phyloP scores from a whole-genome alignment of 2,329 filamentous ascomycete species.

The Ophiognomonia clavigignenti-juglandacearum region DNA sequence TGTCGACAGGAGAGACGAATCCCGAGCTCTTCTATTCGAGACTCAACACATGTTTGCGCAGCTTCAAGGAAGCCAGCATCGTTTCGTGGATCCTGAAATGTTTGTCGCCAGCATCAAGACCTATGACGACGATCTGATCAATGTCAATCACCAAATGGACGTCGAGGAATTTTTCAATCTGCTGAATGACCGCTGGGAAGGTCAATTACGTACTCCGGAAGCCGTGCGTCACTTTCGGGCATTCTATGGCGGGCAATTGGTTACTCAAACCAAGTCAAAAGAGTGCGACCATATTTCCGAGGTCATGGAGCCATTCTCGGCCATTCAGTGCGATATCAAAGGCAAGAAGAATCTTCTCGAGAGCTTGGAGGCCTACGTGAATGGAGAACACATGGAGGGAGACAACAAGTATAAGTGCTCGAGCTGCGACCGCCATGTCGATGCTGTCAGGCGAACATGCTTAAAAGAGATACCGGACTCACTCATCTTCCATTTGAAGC shows the following conservation, averaged over 20 bases:
- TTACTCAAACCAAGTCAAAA: constrained; percentile 93
- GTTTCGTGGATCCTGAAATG: constrained; percentile 65
- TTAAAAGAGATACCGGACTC: constrained; percentile 91
- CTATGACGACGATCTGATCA: constrained; percentile 77
- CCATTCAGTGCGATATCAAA: constrained; percentile 94
- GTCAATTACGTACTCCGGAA: constrained; percentile 63
- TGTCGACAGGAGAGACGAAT: constrained; percentile 47
- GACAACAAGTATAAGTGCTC: constrained; percentile 99
- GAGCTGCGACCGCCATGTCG: constrained; percentile 79
- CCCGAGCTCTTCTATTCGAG: constrained; percentile 66
- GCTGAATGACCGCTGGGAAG: constrained; percentile 86
- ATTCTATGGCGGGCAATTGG: constrained; percentile 86
- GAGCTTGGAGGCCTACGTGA: constrained; percentile 90
- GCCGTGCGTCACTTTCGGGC: constrained; percentile 70
- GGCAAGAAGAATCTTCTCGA: constrained; percentile 80
- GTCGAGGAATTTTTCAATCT: constrained; percentile 97
- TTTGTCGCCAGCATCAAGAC: constrained; percentile 75
- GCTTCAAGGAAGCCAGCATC: constrained; percentile 78
- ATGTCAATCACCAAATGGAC: constrained; percentile 91
- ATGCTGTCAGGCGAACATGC: constrained; percentile 89
- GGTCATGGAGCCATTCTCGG: constrained; percentile 82
- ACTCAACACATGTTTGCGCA: constrained; percentile 78
- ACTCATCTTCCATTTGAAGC: constrained; percentile 89
- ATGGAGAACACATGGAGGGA: constrained; percentile 94
- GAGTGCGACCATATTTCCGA: constrained; percentile 94